These are phyloP conservation scores for Yamagishiella unicocca DNA, from an alignment of 139 green algal species.

Conservation along the genomic window DNA sequence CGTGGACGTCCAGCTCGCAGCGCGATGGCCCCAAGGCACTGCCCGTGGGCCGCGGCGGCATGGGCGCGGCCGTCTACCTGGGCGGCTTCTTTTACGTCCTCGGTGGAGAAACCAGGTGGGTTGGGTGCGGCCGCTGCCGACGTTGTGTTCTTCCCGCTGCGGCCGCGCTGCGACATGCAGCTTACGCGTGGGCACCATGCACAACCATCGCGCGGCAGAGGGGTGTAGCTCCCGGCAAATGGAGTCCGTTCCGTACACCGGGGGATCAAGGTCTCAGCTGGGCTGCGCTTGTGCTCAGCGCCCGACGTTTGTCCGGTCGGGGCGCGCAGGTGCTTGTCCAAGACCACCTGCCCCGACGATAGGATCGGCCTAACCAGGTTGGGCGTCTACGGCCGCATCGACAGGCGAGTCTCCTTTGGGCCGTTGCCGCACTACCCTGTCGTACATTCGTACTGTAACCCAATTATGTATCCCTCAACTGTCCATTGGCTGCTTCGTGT, in stretches of 20 bases:
- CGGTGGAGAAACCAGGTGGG: neutral
- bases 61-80: neutral
- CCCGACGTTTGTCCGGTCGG: too few relatives aligned
- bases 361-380: neutral
- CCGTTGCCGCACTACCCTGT: too few relatives aligned
- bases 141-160: neutral
- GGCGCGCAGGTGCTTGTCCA: too few relatives aligned
- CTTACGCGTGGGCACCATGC: neutral
- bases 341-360: neutral
- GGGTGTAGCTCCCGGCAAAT: too few relatives aligned
- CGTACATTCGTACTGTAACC: too few relatives aligned
- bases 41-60: constrained; percentile 2
- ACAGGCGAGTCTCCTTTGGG: neutral
- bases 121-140: neutral
- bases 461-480: too few relatives aligned
- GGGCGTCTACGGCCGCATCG: neutral
- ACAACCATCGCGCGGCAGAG: too few relatives aligned
- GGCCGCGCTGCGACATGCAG: neutral
- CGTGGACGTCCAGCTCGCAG: neutral
- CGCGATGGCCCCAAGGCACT: neutral
- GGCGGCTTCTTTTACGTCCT: neutral
- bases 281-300: too few relatives aligned
- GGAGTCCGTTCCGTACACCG: too few relatives aligned
- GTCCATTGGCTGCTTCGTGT: too few relatives aligned
- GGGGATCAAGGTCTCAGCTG: too few relatives aligned